Percentiles rank a stretch among this genome's conserved stretches.
Conservation (phyloP, 2,329 filamentous ascomycete genomes). For the Emmonsiellopsis sp. region DNA sequence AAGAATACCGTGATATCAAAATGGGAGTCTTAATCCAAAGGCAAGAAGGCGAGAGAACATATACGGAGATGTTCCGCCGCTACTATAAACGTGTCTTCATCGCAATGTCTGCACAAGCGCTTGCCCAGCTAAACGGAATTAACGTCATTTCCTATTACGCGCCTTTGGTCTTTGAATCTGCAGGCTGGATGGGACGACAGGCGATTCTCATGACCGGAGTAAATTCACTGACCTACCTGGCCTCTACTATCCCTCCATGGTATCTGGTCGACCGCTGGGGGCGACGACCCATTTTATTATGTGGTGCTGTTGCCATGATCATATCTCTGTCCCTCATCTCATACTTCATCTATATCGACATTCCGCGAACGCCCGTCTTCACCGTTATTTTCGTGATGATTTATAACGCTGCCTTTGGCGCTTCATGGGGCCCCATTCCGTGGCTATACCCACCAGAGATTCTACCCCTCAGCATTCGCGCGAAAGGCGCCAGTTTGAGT, state of each 20-base stretch:
- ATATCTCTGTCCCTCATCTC: constrained; percentile 82
- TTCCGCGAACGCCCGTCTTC: constrained; percentile 65
- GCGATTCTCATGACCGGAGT: constrained; percentile 96
- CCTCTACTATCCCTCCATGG: constrained; percentile 92
- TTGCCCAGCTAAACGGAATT: constrained; percentile 96
- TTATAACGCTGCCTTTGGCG: constrained; percentile 95
- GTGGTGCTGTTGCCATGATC: constrained; percentile 81
- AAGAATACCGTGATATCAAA: constrained; percentile 98
- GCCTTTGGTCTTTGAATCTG: constrained; percentile 89
- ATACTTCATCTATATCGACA: constrained; percentile 88
- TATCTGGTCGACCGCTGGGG: constrained; percentile 93
- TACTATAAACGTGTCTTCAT: constrained; percentile 92
- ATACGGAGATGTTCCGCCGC: constrained; percentile 86
- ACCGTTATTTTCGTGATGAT: constrained; percentile 96
- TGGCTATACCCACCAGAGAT: constrained; percentile 99
- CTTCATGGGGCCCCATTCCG: constrained; percentile 94
- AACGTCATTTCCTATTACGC: constrained; percentile 99
- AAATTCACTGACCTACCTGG: constrained; percentile 82
- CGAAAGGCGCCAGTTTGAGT: constrained; percentile 91
- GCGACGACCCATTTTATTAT: constrained; percentile 78
- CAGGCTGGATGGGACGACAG: constrained; percentile 84
- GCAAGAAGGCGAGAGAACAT: constrained; percentile 88
- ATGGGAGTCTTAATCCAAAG: constrained; percentile 91
- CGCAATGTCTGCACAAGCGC: constrained; percentile 93
- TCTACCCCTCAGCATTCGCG: constrained; percentile 87